Conservation (phyloP, 192 early-diverging fungal genomes). For the Backusella parvicylindrica region DNA sequence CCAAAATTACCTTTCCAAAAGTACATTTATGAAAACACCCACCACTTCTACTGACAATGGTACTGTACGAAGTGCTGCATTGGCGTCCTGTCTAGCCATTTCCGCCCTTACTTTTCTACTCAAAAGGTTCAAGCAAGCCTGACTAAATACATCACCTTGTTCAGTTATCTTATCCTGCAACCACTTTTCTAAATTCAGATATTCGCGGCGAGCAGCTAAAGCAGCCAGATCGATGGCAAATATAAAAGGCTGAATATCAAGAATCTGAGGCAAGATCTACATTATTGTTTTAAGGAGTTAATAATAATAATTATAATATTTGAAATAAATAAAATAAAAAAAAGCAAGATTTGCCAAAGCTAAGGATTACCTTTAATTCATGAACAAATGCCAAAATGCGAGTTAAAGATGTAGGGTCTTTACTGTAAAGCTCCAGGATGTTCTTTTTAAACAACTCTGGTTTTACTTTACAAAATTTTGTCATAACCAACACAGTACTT, state of each 20-base stretch:
- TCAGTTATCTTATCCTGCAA: constrained; percentile 66
- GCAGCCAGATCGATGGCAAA: constrained; percentile 82
- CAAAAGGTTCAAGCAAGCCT: constrained; percentile 74
- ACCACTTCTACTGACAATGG: constrained; percentile 64
- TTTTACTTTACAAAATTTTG: constrained; percentile 67
- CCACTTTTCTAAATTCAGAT: constrained; percentile 84
- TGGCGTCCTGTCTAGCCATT: constrained; percentile 40
- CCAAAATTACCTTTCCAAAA: constrained; percentile 46
- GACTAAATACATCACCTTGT: constrained; percentile 62
- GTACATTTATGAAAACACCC: constrained; percentile 62
- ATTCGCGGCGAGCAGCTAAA: constrained; percentile 73
- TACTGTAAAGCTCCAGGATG: constrained; percentile 66
- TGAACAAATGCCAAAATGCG: constrained; percentile 76
- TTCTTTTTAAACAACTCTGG: constrained; percentile 56
- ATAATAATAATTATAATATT: constrained; percentile 23
- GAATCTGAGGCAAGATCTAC: constrained; percentile 65
- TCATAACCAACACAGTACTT: constrained; percentile 62
- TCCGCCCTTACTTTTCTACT: constrained; percentile 57
- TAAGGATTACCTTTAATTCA: constrained; percentile 64
- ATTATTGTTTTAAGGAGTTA: constrained; percentile 23
- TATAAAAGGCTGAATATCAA: constrained; percentile 61
- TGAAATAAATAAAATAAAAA: neutral
- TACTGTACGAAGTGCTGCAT: constrained; percentile 36
- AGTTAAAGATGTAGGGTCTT: constrained; percentile 55
- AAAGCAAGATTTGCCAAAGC: neutral